Evolutionary conservation across 2,329 filamentous ascomycete genomes (phyloP).

Genomic region (Pseudogymnoascus sp.): DNA sequence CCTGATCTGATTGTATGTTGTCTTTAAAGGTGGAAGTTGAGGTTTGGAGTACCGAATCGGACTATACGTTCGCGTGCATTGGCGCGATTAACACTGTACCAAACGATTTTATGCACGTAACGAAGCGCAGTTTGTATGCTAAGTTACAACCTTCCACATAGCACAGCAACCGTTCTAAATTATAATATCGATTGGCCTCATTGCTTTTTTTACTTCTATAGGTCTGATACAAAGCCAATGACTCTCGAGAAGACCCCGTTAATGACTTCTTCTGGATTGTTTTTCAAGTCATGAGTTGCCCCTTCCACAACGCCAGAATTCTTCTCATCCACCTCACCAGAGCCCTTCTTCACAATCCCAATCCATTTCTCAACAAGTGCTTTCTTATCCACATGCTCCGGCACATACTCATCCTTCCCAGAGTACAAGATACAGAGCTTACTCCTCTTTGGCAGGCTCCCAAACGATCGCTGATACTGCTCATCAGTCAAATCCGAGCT

Average conservation of each 20-base stretch:
- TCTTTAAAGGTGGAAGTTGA: not conserved
- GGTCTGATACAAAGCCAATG: not conserved
- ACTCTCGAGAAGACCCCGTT: not conserved
- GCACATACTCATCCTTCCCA: constrained; percentile 44
- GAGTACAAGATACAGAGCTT: constrained; percentile 43
- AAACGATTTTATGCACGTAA: not conserved
- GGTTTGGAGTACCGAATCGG: not conserved
- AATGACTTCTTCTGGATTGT: not conserved
- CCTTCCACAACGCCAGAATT: constrained; percentile 41
- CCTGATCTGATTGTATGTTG: not conserved
- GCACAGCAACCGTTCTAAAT: not conserved
- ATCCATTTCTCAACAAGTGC: constrained; percentile 43
- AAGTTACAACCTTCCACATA: not conserved
- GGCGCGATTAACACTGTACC: not conserved
- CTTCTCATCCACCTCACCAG: constrained; percentile 40
- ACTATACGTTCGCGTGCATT: constrained; percentile 1
- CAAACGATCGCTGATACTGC: constrained; percentile 49
- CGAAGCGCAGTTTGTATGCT: not conserved
- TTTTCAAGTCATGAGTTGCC: constrained; percentile 44
- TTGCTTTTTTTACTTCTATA: not conserved
- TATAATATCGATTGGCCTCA: not conserved
- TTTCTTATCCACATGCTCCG: constrained; percentile 39
- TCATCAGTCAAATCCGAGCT: constrained; percentile 52
- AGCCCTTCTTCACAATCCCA: constrained; percentile 33
- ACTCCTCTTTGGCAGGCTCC: constrained; percentile 36